A percentile compares a stretch with the other conserved stretches of the same genome.
Conservation (phyloP, 306 rosid species). For the Fragaria vesca region DNA sequence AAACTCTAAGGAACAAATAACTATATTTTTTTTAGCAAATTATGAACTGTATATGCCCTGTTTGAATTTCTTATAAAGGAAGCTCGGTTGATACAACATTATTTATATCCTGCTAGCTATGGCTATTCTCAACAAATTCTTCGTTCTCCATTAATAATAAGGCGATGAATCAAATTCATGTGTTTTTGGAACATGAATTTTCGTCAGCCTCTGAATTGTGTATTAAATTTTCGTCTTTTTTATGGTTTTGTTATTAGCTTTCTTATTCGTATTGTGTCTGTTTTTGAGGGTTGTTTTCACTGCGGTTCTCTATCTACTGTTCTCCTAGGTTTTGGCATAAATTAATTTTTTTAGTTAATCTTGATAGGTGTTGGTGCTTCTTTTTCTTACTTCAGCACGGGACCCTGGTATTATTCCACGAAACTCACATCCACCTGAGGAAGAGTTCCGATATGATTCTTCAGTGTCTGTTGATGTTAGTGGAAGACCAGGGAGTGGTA, state of each 20-base stretch:
- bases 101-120: neutral
- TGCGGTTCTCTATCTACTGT: constrained; percentile 12
- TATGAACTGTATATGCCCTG: neutral
- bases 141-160: neutral
- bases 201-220: neutral
- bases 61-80: neutral
- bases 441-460: constrained; percentile 66
- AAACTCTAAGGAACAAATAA: neutral
- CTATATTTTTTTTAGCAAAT: neutral
- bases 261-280: neutral
- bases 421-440: constrained; percentile 90
- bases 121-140: neutral
- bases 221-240: neutral
- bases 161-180: neutral
- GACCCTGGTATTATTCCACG: constrained; percentile 96
- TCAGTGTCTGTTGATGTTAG: constrained; percentile 54
- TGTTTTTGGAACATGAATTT: neutral
- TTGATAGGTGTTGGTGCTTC: constrained; percentile 82
- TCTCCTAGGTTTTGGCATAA: constrained; percentile 21
- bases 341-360: constrained; percentile 44
- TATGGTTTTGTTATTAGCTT: neutral
- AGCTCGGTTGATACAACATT: neutral
- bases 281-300: neutral
- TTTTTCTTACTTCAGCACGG: constrained; percentile 83
- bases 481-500: constrained; percentile 58